Base-by-base conservation (phyloP, 331 rosid genomes). In the Rhamnella rubrinervis region DNA sequence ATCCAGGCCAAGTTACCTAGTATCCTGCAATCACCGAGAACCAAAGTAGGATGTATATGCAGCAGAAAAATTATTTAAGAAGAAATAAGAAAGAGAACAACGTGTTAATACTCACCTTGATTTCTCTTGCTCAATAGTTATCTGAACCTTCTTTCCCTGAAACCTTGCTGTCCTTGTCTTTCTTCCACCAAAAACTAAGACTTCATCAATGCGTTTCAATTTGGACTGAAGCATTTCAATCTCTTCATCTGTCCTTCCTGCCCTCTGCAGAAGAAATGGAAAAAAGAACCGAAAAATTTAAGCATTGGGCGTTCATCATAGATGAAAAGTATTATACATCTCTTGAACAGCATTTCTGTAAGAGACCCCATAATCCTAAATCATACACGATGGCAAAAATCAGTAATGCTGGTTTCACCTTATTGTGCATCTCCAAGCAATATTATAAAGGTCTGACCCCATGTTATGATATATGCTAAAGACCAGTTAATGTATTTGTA, bases 1-100 rank as follows among this genome's bases (percentile, higher is more conserved):
- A 97, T 97, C 97, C 97, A 93, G 39, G 97, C 98, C 81, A 91
- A 81, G 85, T 93, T 93, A 39, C 98, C 98, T 1, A 93, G 66
- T 73, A 93, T 85, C 79, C 98, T 92, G 71, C 65, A 61, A 66
- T 46, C 17, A 65, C 21, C 52, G 55, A 75, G 52, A 31, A 53
- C 23, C 49, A 28, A 62, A 44, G 71, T 73, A 21, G 60, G 26
- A 17, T 31, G 38, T 56, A 37, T 37, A 38, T 44, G 31, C 67
- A 26, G 20, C n/a, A n/a, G 23, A 53, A 58, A 44, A 58, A 13
- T 10, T 3, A 31, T 38, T 31, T 7, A 70, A 47, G 55, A 56
- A 40, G 21, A 51, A 14, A 37, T 41, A 59, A 74, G 78, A 70
- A 66, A 21, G 55, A 10, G 49, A 73, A 74, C 10, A 71, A 58